phyloP scores from a whole-genome alignment of 177 flowering plant species.

The Vitis hybrid region DNA sequence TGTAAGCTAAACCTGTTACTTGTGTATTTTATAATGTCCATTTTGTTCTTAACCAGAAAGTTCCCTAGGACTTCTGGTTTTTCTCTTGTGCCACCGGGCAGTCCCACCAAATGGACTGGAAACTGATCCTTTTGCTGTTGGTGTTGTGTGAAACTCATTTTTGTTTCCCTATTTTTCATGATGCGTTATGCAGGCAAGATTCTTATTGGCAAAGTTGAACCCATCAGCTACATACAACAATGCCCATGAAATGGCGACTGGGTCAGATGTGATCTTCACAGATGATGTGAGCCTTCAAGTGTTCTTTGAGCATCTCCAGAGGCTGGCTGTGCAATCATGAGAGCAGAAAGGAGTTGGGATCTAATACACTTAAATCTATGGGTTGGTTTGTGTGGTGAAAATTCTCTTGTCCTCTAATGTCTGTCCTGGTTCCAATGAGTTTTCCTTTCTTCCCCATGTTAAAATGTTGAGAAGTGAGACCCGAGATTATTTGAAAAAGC shows the following conservation, averaged over 20 bases:
- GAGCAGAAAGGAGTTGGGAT: slow-evolving; percentile 1
- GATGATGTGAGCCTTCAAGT: slow-evolving; percentile 97
- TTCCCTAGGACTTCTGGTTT: too few relatives aligned
- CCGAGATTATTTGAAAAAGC: slow-evolving; percentile 19
- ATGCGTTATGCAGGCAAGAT: slow-evolving; percentile 66
- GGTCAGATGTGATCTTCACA: slow-evolving; percentile 90
- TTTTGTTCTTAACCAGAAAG: too few relatives aligned
- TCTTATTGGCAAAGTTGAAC: slow-evolving; percentile 86
- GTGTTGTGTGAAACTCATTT: neutral
- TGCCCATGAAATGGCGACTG: slow-evolving; percentile 64
- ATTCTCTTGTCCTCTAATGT: neutral
- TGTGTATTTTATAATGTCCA: too few relatives aligned
- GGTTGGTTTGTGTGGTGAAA: slow-evolving; percentile 7
- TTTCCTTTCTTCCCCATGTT: slow-evolving; percentile 23
- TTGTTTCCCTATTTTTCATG: neutral
- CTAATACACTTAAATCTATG: neutral
- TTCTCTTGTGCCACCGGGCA: too few relatives aligned
- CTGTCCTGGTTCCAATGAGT: slow-evolving; percentile 5
- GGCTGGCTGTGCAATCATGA: slow-evolving; percentile 86
- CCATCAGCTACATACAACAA: slow-evolving; percentile 92
- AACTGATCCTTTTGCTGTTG: neutral
- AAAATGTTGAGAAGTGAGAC: slow-evolving; percentile 13
- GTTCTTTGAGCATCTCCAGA: slow-evolving; percentile 96
- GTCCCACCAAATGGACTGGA: neutral
- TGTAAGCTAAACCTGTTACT: too few relatives aligned